Evolutionary conservation across 192 early-diverging fungal genomes (phyloP).

Genomic region (Coemansia umbellata): DNA sequence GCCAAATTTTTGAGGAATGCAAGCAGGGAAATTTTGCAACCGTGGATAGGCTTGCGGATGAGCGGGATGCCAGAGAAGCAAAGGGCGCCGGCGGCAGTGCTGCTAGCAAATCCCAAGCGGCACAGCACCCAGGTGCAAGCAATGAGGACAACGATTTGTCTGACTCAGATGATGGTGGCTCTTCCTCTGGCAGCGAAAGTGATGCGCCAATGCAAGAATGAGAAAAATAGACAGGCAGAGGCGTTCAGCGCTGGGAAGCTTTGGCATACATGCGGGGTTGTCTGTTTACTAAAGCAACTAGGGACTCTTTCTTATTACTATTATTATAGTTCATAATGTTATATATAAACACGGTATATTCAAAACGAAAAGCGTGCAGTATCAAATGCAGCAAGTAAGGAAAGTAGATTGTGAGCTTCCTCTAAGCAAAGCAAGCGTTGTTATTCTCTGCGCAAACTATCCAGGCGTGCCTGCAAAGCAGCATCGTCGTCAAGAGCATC

Average conservation of each 20-base stretch:
- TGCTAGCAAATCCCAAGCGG: constrained; percentile 20
- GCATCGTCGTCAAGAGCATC: constrained; percentile 56
- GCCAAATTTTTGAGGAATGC: constrained; percentile 35
- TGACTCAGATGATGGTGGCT: constrained; percentile 1
- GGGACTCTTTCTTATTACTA: too few relatives aligned
- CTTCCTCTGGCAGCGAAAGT: constrained; percentile 8
- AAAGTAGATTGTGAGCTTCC: too few relatives aligned
- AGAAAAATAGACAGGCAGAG: too few relatives aligned
- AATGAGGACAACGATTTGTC: constrained; percentile 7
- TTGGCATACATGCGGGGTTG: too few relatives aligned
- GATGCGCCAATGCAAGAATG: constrained; percentile 21
- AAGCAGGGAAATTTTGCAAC: constrained; percentile 25
- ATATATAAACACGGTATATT: too few relatives aligned
- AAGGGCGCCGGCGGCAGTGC: constrained; percentile 3
- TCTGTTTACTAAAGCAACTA: too few relatives aligned
- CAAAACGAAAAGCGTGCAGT: too few relatives aligned
- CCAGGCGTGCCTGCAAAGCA: constrained; percentile 83
- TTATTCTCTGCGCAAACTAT: constrained; percentile 84
- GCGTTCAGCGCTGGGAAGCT: too few relatives aligned
- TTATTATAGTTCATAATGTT: too few relatives aligned
- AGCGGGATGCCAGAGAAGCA: constrained; percentile 31
- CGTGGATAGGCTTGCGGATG: constrained; percentile 32
- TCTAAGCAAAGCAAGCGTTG: too few relatives aligned
- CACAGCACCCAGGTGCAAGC: not conserved
- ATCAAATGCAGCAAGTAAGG: too few relatives aligned